Base-by-base conservation (phyloP, 257 asterid genomes). In the Asclepias syriaca region DNA sequence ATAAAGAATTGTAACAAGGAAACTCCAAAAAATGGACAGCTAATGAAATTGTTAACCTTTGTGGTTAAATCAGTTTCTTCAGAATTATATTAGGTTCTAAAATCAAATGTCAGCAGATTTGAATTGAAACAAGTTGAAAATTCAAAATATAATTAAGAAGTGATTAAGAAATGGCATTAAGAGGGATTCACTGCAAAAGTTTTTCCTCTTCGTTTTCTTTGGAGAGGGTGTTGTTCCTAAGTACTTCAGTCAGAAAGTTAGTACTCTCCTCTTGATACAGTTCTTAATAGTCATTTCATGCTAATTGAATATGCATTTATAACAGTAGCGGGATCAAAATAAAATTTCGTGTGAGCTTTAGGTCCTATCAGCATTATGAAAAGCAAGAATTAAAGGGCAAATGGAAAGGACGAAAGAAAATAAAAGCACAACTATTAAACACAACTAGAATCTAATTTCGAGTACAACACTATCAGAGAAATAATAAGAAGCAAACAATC, bases 401-500 rank as follows among this genome's bases (percentile, higher is more conserved):
- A 68, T 1, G 43, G 16, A 68, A 43, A 12, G 7, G 50, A 22
- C 15, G 32, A 27, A 22, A 15, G 27, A 13, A 49, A 6, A 46
- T 22, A 21, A 39, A 67, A 67, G 5, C 6, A 22, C 21, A 48
- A 51, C n/a, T 16, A 5, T 46, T 11, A 53, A 32, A 67, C 22
- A 21, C 12, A 49, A 21, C 46, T 45, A 16, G 16, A 12, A 18
- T 27, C 37, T 27, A 24, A 24, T 27, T 8, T 21, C 10, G 14
- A 16, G 9, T 40, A 48, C 39, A 10, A 12, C 24, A n/a, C 71
- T 7, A 29, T 58, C 51, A 13, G 22, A 2, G 12, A n/a, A 32
- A 27, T 4, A 24, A 66, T 74, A 66, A 48, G 72, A 58, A 68
- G 46, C 34, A 72, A 2, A 64, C 50, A 7, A 64, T 14, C 50